These are phyloP conservation scores for Diddensiella santjacobensis DNA, from an alignment of 805 yeast genomes.

Conservation along the genomic window DNA sequence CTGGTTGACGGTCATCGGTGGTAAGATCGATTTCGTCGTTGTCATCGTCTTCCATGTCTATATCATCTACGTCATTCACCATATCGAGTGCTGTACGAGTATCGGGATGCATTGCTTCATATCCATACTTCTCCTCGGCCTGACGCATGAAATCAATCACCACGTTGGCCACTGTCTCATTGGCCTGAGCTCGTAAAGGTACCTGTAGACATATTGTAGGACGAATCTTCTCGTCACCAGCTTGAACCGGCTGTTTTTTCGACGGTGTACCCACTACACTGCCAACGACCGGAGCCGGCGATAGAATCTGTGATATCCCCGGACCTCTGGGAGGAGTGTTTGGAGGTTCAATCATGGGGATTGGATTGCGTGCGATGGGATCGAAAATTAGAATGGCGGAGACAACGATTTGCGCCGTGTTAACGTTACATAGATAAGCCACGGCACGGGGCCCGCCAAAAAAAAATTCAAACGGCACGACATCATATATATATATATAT, in stretches of 20 bases:
- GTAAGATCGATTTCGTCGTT: slow-evolving; percentile 25
- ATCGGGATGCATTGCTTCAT: slow-evolving; percentile 64
- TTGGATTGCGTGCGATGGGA: no score
- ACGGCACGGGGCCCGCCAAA: no score
- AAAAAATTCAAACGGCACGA: no score
- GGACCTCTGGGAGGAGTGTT: slow-evolving; percentile 2
- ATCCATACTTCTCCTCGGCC: slow-evolving; percentile 84
- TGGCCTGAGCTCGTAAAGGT: slow-evolving; percentile 13
- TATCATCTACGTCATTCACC: slow-evolving; percentile 50
- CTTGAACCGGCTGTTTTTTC: slow-evolving; percentile 2
- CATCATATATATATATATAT: background rate
- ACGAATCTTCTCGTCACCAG: background rate
- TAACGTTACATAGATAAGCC: no score
- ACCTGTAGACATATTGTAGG: slow-evolving; percentile 20
- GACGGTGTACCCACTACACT: slow-evolving; percentile 6
- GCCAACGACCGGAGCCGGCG: slow-evolving; percentile 4
- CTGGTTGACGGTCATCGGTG: slow-evolving; percentile 2
- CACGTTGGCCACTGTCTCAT: slow-evolving; percentile 34
- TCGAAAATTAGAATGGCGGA: no score
- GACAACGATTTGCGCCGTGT: no score
- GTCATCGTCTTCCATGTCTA: slow-evolving; percentile 44
- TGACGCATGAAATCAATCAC: slow-evolving; percentile 67
- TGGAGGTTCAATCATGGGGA: no score
- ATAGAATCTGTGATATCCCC: background rate
- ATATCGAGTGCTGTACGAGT: slow-evolving; percentile 45